These are phyloP conservation scores for Bacidia gigantensis DNA, from an alignment of 495 filamentous ascomycete species.

Conservation along the genomic window DNA sequence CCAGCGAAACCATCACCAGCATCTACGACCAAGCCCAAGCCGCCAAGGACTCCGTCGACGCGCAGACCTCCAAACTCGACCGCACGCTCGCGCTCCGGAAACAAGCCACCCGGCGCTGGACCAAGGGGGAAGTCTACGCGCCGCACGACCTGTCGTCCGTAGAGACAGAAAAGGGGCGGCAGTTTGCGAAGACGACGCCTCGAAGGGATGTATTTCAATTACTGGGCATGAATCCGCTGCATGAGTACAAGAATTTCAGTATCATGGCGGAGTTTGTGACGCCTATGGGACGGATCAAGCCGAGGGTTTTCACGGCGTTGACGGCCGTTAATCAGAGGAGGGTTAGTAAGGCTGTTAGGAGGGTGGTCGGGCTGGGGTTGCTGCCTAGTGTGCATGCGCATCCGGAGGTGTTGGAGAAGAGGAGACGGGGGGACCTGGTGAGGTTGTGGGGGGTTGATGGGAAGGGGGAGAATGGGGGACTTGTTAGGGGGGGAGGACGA, in stretches of 20 bases:
- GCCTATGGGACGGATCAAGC: constrained; percentile 70
- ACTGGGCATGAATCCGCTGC: constrained; percentile 65
- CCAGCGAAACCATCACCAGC: constrained; percentile 5
- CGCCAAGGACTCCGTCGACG: constrained; percentile 5
- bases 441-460: constrained; percentile 1
- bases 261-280: constrained; percentile 86
- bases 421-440: constrained; percentile 13
- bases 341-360: constrained; percentile 80
- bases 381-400: constrained; percentile 88
- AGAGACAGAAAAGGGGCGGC: constrained; percentile 60
- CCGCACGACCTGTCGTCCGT: constrained; percentile 68
- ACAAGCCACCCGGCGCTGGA: constrained; percentile 43
- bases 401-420: constrained; percentile 61
- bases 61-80: neutral
- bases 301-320: constrained; percentile 58
- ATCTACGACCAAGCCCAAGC: neutral
- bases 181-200: constrained; percentile 29
- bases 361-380: constrained; percentile 76
- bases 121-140: constrained; percentile 69
- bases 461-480: neutral
- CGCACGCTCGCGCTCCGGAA: constrained; percentile 20
- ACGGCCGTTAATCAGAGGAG: constrained; percentile 80
- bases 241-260: constrained; percentile 88
- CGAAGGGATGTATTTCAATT: constrained; percentile 59
- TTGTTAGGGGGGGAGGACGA: neutral